A percentile compares a stretch with the other conserved stretches of the same genome.
Conservation (phyloP, 1,139 yeast genomes). For the Geotrichum australiense region DNA sequence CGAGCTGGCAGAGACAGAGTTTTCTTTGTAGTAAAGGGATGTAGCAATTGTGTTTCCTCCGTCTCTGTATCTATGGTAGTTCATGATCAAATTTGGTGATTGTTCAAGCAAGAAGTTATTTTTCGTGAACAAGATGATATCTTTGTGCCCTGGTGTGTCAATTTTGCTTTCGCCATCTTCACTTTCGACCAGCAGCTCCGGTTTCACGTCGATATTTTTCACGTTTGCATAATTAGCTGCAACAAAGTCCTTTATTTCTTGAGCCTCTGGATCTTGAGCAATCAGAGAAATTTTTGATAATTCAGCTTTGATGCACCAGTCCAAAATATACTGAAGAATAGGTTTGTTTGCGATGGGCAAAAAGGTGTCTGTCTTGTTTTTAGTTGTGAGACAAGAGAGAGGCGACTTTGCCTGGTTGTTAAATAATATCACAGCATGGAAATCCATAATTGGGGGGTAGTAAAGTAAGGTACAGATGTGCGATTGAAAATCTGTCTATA, state of each 20-base stretch:
- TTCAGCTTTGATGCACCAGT: conserved; percentile 82
- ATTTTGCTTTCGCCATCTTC: too few species aligned
- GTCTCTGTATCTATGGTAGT: conserved; percentile 53
- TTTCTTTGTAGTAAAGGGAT: conserved; percentile 63
- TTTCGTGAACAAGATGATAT: neutral
- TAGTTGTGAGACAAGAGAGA: conserved; percentile 47
- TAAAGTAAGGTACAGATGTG: too few species aligned
- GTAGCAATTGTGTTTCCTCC: conserved; percentile 52
- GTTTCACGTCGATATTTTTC: neutral
- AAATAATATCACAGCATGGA: conserved; percentile 84
- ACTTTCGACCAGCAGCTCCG: neutral
- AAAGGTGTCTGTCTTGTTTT: conserved; percentile 74
- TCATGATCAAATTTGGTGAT: neutral
- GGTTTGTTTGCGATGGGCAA: conserved; percentile 87
- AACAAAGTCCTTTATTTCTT: conserved; percentile 2
- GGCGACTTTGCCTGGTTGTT: conserved; percentile 59
- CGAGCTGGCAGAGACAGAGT: conserved; percentile 46
- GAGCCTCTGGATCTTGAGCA: neutral
- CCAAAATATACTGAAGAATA: conserved; percentile 80
- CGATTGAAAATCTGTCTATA: too few species aligned
- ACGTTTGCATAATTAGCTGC: neutral
- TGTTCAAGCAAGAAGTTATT: conserved; percentile 5
- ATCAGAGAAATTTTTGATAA: conserved; percentile 23
- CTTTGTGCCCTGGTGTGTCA: too few species aligned
- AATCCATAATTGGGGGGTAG: conserved; percentile 51